Percentiles rank a stretch among this genome's conserved stretches.
Evolutionary conservation across 1,284 basidiomycete species (phyloP).

Genomic region (Sutorius eximius): DNA sequence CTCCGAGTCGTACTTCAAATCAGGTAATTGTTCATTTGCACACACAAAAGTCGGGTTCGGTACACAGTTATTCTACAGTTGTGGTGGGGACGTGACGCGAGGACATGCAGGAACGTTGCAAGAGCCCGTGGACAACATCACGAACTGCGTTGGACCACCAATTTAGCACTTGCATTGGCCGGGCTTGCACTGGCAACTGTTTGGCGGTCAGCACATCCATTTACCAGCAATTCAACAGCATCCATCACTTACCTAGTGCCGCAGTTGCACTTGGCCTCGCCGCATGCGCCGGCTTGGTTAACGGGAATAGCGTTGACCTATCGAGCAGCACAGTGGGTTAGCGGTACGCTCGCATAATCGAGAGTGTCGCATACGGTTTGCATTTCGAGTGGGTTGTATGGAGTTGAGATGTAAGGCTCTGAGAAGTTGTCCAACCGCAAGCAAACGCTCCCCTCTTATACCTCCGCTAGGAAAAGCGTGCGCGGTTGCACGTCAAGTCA

Average conservation of each 20-base stretch:
- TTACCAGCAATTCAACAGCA: neutral
- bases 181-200: constrained; percentile 16
- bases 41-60: neutral
- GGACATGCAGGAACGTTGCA: neutral
- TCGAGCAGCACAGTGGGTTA: neutral
- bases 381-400: neutral
- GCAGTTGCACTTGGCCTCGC: neutral
- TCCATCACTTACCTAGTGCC: constrained; percentile 2
- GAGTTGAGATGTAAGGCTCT: neutral
- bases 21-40: neutral
- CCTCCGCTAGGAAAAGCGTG: neutral
- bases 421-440: too few species aligned
- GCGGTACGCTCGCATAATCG: neutral
- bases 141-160: too few species aligned
- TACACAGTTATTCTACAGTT: neutral
- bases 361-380: neutral
- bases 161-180: constrained; percentile 18
- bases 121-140: neutral
- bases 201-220: neutral
- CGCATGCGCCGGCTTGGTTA: constrained; percentile 6
- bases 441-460: neutral
- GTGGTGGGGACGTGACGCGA: neutral
- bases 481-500: neutral
- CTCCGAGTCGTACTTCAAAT: neutral
- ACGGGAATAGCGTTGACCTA: constrained; percentile 4